Evolutionary conservation across 768 basidiomycete species (phyloP).

Genomic region (Gymnopilus junonius): DNA sequence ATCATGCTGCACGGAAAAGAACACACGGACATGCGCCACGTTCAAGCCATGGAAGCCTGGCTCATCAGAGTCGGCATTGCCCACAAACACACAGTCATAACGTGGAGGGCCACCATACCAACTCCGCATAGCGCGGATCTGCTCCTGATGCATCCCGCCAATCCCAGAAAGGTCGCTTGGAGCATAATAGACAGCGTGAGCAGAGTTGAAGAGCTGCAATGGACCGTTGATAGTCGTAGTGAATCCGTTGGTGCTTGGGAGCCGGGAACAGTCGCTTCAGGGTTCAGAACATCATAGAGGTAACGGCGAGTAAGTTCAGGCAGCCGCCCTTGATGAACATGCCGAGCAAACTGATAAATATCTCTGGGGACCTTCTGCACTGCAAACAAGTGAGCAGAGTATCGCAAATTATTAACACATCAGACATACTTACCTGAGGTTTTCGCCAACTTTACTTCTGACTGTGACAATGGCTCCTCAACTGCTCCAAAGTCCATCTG

Average conservation of each 20-base stretch:
- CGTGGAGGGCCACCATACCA: conserved; percentile 32
- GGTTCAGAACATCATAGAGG: conserved; percentile 5
- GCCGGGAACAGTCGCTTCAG: background rate
- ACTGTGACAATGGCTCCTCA: background rate
- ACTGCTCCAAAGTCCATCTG: background rate
- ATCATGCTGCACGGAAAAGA: conserved; percentile 32
- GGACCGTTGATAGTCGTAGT: conserved; percentile 10
- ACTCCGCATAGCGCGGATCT: conserved; percentile 29
- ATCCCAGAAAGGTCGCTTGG: conserved; percentile 39
- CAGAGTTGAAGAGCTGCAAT: conserved; percentile 32
- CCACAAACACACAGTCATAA: conserved; percentile 35
- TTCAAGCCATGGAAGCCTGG: conserved; percentile 27
- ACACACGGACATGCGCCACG: conserved; percentile 28
- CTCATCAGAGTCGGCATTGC: conserved; percentile 9
- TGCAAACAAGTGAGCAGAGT: background rate
- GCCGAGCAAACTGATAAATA: background rate
- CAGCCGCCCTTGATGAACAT: background rate
- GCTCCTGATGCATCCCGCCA: conserved; percentile 31
- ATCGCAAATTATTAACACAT: background rate
- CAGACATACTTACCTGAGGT: background rate
- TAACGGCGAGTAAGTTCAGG: conserved; percentile 2
- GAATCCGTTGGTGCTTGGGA: background rate
- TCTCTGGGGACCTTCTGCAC: background rate
- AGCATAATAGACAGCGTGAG: conserved; percentile 33
- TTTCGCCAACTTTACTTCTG: background rate